Evolutionary conservation across 306 rosid genomes (phyloP), one percentile per base, ranked within the genome.

Genomic region (Erythrophleum fordii): DNA sequence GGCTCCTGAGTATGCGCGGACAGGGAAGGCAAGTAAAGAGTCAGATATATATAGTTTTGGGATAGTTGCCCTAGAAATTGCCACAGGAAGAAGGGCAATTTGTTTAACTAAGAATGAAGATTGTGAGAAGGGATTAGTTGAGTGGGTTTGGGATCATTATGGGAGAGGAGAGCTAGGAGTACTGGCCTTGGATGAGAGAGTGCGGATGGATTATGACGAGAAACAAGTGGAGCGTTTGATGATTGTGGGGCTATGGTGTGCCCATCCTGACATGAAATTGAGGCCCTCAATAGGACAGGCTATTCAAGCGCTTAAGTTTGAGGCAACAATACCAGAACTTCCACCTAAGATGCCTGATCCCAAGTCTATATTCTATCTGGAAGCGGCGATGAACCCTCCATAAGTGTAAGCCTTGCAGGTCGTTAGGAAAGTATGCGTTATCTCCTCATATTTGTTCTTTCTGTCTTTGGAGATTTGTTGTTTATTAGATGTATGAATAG

Each of bases 181-280:
- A n/a, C n/a, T 31, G 22, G 72, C 48, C 0, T 4, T 46, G 48
- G 80, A 76, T 76, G 72, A 29, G 80, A 76, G 10, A 41, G 1
- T 76, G 12, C 34, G 26, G 4, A n/a, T 1, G 16, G 61, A 76
- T 5, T 61, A 44, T n/a, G 80, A 60, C 10, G 48, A 29, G 25
- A 61, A 45, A 45, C 35, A 76, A 5, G 72, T 69, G 6, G 72
- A 76, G 26, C 58, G 73, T 5, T 31, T 81, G 37, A 56, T 81
- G 72, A 76, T 76, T 48, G 58, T 58, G 12, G 77, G 81, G 39
- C 46, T 69, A 7, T 83, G 85, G 76, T 86, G 85, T 80, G 78
- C 78, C 61, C 87, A 84, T 20, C 87, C 87, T 51, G 81, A 84
- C 69, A 67, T 16, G 0, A 80, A 16, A 41, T 37, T 69, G 6